Evolutionary conservation across 352 stramenopile genomes (phyloP).

Genomic region (Globisporangium abappressorium): DNA sequence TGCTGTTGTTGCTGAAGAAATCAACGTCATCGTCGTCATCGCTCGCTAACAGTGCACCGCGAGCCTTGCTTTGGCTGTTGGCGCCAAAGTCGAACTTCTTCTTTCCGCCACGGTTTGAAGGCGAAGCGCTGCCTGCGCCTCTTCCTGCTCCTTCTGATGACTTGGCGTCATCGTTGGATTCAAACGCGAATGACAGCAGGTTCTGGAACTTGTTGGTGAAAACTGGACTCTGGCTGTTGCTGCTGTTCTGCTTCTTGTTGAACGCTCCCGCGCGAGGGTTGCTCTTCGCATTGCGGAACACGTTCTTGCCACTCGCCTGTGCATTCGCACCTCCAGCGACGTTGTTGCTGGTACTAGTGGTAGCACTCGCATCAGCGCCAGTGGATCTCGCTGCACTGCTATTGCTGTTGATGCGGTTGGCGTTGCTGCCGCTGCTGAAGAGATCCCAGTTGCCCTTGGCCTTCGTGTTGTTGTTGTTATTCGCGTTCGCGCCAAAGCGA

Average conservation of each 20-base stretch:
- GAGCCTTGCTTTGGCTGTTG: conserved; percentile 4
- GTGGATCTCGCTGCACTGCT: conserved; percentile 1
- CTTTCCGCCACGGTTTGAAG: conserved; percentile 6
- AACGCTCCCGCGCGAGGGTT: conserved; percentile 11
- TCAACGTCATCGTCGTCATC: conserved; percentile 21
- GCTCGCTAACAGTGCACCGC: not conserved
- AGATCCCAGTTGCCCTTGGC: conserved; percentile 30
- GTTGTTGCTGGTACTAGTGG: not conserved
- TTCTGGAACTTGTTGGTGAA: conserved; percentile 88
- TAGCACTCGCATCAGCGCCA: conserved; percentile 10
- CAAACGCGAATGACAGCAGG: conserved; percentile 66
- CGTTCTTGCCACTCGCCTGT: conserved; percentile 1
- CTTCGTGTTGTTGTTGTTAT: conserved; percentile 18
- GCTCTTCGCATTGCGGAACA: conserved; percentile 15
- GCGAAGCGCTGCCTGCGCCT: too few relatives aligned
- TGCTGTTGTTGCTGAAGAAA: conserved; percentile 23
- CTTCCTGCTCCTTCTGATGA: not conserved
- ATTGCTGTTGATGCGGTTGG: conserved; percentile 4
- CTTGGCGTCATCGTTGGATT: conserved; percentile 29
- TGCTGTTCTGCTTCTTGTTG: conserved; percentile 23
- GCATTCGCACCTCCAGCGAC: not conserved
- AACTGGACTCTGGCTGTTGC: conserved; percentile 29
- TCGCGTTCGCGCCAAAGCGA: conserved; percentile 16
- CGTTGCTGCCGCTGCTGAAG: conserved; percentile 23
- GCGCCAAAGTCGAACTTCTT: conserved; percentile 24